Percentiles rank a stretch among this genome's conserved stretches.
phyloP scores from a whole-genome alignment of 2,329 filamentous ascomycete genomes.

The Curvularia lunata region DNA sequence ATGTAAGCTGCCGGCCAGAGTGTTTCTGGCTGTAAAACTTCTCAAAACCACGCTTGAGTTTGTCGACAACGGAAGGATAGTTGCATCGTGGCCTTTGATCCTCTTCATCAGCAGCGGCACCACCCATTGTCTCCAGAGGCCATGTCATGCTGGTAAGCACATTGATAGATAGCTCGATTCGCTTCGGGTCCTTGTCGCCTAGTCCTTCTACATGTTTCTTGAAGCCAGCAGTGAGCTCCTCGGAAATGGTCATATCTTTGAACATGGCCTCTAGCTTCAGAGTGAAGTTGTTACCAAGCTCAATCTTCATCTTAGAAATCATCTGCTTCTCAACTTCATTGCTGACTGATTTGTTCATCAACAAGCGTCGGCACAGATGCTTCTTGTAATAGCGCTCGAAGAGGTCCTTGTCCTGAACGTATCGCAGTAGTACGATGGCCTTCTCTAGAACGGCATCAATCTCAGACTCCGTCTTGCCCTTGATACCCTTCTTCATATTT shows the following conservation, averaged over 20 bases:
- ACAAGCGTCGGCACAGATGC: constrained; percentile 83
- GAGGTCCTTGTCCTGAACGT: constrained; percentile 88
- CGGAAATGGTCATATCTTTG: constrained; percentile 89
- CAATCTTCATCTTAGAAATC: constrained; percentile 95
- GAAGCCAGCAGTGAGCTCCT: constrained; percentile 80
- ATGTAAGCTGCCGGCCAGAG: constrained; percentile 86
- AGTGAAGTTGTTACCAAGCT: constrained; percentile 93
- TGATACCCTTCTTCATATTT: constrained; percentile 90
- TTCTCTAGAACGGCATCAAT: constrained; percentile 86
- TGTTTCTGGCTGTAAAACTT: constrained; percentile 87
- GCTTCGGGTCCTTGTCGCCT: constrained; percentile 63
- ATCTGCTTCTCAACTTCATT: constrained; percentile 94
- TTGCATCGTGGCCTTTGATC: constrained; percentile 62
- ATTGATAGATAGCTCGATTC: constrained; percentile 80
- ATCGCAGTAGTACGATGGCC: constrained; percentile 84
- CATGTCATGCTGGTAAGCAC: constrained; percentile 94
- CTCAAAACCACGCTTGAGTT: constrained; percentile 82
- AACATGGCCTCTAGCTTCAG: constrained; percentile 96
- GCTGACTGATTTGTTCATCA: constrained; percentile 88
- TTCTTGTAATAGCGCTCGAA: constrained; percentile 99
- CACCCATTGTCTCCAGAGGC: constrained; percentile 85
- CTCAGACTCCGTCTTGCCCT: constrained; percentile 88
- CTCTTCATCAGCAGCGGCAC: constrained; percentile 60
- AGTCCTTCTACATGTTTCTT: constrained; percentile 69
- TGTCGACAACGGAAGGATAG: constrained; percentile 76